phyloP scores from a whole-genome alignment of 2,329 filamentous ascomycete species.

The Aspergillus clavatus region DNA sequence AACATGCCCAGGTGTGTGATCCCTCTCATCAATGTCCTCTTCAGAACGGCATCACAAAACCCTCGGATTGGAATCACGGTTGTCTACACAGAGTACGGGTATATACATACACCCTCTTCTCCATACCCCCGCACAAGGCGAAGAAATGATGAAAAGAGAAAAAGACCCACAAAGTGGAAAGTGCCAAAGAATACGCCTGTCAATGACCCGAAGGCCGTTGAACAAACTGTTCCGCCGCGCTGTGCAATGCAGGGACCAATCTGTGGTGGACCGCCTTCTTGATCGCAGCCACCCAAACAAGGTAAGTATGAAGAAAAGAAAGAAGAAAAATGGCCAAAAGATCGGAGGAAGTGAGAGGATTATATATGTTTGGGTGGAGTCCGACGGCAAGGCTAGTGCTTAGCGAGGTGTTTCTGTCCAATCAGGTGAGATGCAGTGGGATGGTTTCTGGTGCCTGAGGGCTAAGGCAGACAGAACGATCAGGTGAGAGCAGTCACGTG shows the following conservation, averaged over 20 bases:
- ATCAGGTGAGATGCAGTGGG: constrained; percentile 5
- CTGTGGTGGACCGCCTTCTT: constrained; percentile 43
- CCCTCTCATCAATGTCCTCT: no score
- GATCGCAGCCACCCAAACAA: constrained; percentile 47
- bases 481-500: constrained; percentile 23
- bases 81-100: no score
- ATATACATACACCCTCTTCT: constrained; percentile 25
- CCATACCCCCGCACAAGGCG: constrained; percentile 33
- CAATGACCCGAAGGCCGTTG: constrained; percentile 48
- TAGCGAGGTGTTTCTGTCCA: constrained; percentile 25
- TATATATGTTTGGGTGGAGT: constrained; percentile 27
- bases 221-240: constrained; percentile 48
- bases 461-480: constrained; percentile 7
- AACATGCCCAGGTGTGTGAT: no score
- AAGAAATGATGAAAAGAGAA: constrained; percentile 41
- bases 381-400: constrained; percentile 18
- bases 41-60: no score
- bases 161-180: constrained; percentile 23
- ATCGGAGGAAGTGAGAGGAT: constrained; percentile 7
- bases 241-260: constrained; percentile 56
- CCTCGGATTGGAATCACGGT: no score
- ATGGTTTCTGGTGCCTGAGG: constrained; percentile 5
- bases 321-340: constrained; percentile 28
- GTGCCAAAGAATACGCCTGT: constrained; percentile 50
- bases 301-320: constrained; percentile 50